These are phyloP conservation scores for Medicago arabica DNA, from an alignment of 306 rosid species.

Conservation along the genomic window DNA sequence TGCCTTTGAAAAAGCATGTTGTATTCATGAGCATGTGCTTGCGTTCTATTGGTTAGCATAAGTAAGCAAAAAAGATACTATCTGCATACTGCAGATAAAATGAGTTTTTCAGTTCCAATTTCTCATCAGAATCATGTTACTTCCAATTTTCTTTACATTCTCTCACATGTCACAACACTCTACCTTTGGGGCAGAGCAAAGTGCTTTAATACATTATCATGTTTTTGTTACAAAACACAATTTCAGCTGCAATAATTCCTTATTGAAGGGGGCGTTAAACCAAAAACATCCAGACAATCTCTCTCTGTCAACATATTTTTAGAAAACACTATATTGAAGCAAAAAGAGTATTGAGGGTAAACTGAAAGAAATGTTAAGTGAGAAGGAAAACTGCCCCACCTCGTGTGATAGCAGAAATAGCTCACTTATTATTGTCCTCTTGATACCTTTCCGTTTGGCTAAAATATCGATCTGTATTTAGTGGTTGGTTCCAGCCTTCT, in stretches of 20 bases:
- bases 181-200: slow-evolving; percentile 1
- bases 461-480: slow-evolving; percentile 69
- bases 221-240: slow-evolving; percentile 30
- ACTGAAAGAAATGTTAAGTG: not conserved
- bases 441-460: slow-evolving; percentile 53
- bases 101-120: slow-evolving; percentile 20
- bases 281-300: slow-evolving; percentile 10
- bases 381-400: slow-evolving; percentile 22
- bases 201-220: slow-evolving; percentile 22
- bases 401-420: slow-evolving; percentile 1
- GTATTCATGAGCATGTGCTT: not conserved
- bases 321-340: slow-evolving; percentile 7
- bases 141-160: slow-evolving; percentile 24
- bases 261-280: slow-evolving; percentile 15
- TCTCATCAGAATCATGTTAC: slow-evolving; percentile 17
- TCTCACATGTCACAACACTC: slow-evolving; percentile 18
- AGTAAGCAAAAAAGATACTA: not conserved
- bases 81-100: slow-evolving; percentile 1
- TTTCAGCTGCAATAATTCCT: not conserved
- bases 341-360: slow-evolving; percentile 10
- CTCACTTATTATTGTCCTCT: slow-evolving; percentile 31
- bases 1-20: not conserved
- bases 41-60: not conserved
- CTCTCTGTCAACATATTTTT: not conserved
- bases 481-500: slow-evolving; percentile 54